A percentile compares a stretch with the other conserved stretches of the same genome.
Conservation (phyloP, 106 monocot genomes). For the Phalaenopsis aphrodite region DNA sequence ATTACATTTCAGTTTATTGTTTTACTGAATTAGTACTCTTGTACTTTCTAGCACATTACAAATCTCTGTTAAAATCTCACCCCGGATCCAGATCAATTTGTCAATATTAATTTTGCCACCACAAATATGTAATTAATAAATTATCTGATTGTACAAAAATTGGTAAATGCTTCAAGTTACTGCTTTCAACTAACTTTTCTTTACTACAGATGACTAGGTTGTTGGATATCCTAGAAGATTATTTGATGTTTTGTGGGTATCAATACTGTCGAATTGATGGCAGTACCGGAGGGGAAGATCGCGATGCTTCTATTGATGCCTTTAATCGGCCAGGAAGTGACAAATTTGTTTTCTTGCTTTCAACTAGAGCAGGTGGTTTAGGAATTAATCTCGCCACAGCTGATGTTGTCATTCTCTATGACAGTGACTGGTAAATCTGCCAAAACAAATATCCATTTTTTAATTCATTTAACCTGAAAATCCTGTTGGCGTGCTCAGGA, state of each 20-base stretch:
- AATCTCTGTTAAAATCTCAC: no score
- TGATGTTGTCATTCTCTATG: constrained; percentile 94
- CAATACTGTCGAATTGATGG: constrained; percentile 88
- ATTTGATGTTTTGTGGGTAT: constrained; percentile 75
- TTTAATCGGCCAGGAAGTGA: constrained; percentile 86
- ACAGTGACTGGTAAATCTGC: constrained; percentile 62
- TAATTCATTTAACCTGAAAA: not conserved
- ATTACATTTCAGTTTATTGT: no score
- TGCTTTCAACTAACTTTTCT: not conserved
- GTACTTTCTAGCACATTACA: no score
- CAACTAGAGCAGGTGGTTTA: constrained; percentile 92
- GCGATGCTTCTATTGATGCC: constrained; percentile 79
- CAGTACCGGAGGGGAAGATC: constrained; percentile 85
- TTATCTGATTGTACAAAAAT: not conserved
- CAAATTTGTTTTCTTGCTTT: constrained; percentile 85
- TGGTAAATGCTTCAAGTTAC: not conserved
- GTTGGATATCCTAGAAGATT: constrained; percentile 87
- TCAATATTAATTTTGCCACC: no score
- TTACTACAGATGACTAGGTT: constrained; percentile 78
- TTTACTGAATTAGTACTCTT: no score
- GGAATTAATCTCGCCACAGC: constrained; percentile 96
- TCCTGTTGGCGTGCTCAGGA: constrained; percentile 33
- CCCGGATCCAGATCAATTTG: no score
- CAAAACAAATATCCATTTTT: not conserved
- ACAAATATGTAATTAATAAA: not conserved